Evolutionary conservation across 345 rosid species (phyloP).

Genomic region (Euphorbia tirucalli): DNA sequence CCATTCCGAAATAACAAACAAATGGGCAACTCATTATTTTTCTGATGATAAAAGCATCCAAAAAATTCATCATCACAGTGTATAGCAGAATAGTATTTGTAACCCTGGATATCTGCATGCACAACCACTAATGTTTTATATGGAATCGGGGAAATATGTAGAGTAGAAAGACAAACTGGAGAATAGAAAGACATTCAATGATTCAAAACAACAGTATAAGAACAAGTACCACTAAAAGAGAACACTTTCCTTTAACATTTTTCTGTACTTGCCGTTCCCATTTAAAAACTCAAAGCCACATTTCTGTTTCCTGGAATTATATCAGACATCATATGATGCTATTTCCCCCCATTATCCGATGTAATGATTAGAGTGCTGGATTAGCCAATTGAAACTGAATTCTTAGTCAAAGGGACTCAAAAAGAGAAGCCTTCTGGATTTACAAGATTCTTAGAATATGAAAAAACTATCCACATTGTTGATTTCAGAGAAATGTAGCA

Average conservation of each 20-base stretch:
- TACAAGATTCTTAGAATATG: not conserved
- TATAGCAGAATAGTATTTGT: not conserved
- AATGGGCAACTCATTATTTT: not conserved
- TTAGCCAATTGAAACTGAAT: not conserved
- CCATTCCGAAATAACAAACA: constrained; percentile 11
- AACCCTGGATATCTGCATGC: not conserved
- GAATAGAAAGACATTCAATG: not conserved
- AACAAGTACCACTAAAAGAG: not conserved
- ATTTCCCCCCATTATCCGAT: not conserved
- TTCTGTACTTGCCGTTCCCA: not conserved
- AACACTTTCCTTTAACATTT: not conserved
- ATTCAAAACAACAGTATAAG: not conserved
- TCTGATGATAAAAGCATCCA: not conserved
- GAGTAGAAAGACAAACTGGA: not conserved
- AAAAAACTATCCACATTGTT: not conserved
- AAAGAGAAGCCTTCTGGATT: not conserved
- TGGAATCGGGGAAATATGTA: not conserved
- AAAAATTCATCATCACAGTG: not conserved
- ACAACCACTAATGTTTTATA: not conserved
- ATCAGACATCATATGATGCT: no score
- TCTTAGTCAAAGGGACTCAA: not conserved
- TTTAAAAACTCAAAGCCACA: no score
- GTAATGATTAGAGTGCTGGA: not conserved
- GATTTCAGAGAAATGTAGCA: not conserved
- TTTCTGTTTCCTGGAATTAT: no score